Conservation (phyloP, 129 eudicot genomes). For the Tagetes patula region DNA sequence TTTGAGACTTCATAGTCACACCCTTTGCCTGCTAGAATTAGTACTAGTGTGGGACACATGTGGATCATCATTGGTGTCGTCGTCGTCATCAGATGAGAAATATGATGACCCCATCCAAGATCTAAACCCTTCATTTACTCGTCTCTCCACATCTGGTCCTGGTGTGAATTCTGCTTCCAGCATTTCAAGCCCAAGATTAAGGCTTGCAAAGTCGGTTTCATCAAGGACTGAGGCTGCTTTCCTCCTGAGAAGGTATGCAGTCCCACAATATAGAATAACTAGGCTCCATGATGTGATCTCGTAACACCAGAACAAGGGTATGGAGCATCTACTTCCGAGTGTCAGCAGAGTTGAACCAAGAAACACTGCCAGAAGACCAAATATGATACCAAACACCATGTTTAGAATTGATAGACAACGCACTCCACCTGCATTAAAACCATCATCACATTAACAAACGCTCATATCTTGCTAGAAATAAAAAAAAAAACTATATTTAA, state of each 20-base stretch:
- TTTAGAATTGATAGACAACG: slow-evolving; percentile 88
- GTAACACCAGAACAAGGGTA: slow-evolving; percentile 85
- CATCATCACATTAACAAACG: slow-evolving; percentile 2
- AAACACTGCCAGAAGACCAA: slow-evolving; percentile 81
- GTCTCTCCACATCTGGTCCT: slow-evolving; percentile 88
- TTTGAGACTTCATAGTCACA: too few species aligned
- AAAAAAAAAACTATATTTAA: neutral
- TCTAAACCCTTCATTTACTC: slow-evolving; percentile 80
- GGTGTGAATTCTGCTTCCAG: slow-evolving; percentile 87
- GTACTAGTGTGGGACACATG: neutral
- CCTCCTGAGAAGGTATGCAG: slow-evolving; percentile 56
- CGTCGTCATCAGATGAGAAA: slow-evolving; percentile 88
- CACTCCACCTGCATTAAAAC: slow-evolving; percentile 65
- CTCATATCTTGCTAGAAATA: neutral
- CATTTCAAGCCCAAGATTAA: slow-evolving; percentile 75
- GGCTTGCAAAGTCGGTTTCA: slow-evolving; percentile 44
- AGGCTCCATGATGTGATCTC: slow-evolving; percentile 75
- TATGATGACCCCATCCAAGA: slow-evolving; percentile 96
- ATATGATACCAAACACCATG: slow-evolving; percentile 54
- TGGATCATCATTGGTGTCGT: neutral
- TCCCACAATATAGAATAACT: slow-evolving; percentile 55
- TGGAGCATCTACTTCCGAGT: slow-evolving; percentile 56
- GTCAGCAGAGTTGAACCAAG: slow-evolving; percentile 74
- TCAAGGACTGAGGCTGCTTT: slow-evolving; percentile 64
- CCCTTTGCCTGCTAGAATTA: slow-evolving; percentile 52